Evolutionary conservation across 805 yeast genomes (phyloP).

Genomic region (Lipomyces sp.): DNA sequence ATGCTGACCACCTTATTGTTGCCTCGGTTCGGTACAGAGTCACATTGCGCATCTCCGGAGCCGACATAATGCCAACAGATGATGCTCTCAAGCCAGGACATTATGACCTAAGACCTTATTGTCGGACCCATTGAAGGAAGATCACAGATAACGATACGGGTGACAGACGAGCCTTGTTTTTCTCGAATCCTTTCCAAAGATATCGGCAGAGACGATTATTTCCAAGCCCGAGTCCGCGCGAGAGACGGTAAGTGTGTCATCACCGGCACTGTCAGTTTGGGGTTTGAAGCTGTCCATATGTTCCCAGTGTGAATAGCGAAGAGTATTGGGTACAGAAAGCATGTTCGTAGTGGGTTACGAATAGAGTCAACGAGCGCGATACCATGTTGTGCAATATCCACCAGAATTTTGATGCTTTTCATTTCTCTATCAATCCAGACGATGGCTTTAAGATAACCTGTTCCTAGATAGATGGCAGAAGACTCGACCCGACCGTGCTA

Average conservation of each 20-base stretch:
- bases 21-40: neutral
- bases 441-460: conserved; percentile 1
- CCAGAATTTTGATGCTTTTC: neutral
- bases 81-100: conserved; percentile 1
- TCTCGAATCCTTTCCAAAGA: neutral
- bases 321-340: neutral
- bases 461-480: neutral
- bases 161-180: neutral
- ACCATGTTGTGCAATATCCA: neutral
- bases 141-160: neutral
- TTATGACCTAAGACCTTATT: conserved; percentile 1
- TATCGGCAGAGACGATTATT: neutral
- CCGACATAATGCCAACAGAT: neutral
- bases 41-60: neutral
- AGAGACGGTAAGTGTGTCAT: conserved; percentile 2
- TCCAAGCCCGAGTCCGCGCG: neutral
- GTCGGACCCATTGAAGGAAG: neutral
- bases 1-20: conserved; percentile 3
- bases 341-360: neutral
- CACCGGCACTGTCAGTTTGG: neutral
- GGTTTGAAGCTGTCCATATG: neutral
- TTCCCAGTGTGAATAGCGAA: neutral
- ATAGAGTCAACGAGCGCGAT: neutral
- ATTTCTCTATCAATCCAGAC: neutral
- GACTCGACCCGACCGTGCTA: neutral